Conservation (phyloP, 2,329 filamentous ascomycete genomes). For the Colletotrichum abscissum region DNA sequence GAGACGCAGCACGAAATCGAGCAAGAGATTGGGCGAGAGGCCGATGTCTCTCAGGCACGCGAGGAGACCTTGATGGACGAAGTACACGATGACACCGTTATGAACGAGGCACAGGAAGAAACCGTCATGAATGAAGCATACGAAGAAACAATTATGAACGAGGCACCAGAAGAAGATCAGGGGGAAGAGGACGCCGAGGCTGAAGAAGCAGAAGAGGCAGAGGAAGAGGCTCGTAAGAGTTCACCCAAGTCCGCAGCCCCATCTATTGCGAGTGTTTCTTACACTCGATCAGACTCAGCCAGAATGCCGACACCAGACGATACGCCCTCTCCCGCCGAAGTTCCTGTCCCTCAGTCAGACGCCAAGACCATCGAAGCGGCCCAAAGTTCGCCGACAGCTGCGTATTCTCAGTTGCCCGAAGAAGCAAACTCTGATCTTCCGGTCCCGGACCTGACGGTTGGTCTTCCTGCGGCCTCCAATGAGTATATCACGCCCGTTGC, state of each 20-base stretch:
- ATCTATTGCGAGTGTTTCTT: slow-evolving; percentile 45
- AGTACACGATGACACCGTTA: not conserved
- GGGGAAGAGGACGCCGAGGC: not conserved
- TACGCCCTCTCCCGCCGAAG: slow-evolving; percentile 52
- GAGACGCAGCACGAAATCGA: slow-evolving; percentile 15
- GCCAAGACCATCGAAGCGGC: slow-evolving; percentile 29
- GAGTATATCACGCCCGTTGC: slow-evolving; percentile 49
- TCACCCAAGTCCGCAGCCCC: slow-evolving; percentile 28
- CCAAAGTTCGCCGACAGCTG: slow-evolving; percentile 14
- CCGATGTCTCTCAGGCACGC: not conserved
- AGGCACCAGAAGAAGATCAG: slow-evolving; percentile 2
- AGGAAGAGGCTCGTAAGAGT: slow-evolving; percentile 28
- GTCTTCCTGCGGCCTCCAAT: slow-evolving; percentile 4
- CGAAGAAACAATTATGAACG: not conserved
- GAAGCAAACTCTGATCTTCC: slow-evolving; percentile 26
- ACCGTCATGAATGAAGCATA: not conserved
- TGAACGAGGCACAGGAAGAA: not conserved
- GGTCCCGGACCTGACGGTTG: slow-evolving; percentile 16
- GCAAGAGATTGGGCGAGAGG: not conserved
- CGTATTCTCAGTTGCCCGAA: not conserved
- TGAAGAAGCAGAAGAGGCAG: slow-evolving; percentile 16
- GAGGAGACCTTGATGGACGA: not conserved
- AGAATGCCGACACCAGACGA: slow-evolving; percentile 66
- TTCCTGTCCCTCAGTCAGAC: slow-evolving; percentile 27
- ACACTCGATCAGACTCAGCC: slow-evolving; percentile 52